A percentile compares a stretch with the other conserved stretches of the same genome.
Conservation (phyloP, 176 grass and related monocot species). For the Thinopyrum elongatum region DNA sequence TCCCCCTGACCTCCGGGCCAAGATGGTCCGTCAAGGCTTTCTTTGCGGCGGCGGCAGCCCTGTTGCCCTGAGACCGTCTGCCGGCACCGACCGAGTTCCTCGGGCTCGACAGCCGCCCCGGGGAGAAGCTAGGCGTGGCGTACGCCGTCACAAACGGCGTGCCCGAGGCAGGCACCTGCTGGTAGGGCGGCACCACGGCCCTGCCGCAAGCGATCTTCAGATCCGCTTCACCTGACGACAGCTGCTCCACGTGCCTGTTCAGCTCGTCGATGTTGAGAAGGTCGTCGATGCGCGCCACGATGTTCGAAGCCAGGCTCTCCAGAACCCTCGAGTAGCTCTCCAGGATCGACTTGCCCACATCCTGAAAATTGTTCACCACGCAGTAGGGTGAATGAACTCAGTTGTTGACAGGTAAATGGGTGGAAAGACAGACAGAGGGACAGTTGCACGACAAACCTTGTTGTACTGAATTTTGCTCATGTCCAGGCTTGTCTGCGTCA, state of each 20-base stretch:
- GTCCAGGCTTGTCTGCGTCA: constrained; percentile 90
- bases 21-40: constrained; percentile 60
- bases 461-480: constrained; percentile 97
- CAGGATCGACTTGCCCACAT: constrained; percentile 82
- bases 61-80: constrained; percentile 41
- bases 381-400: background rate
- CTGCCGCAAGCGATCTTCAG: constrained; percentile 56
- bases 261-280: constrained; percentile 73
- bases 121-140: constrained; percentile 75
- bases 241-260: constrained; percentile 59
- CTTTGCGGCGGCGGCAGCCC: constrained; percentile 47
- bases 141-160: constrained; percentile 69
- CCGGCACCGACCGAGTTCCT: constrained; percentile 41
- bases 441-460: constrained; percentile 46
- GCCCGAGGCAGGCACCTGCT: constrained; percentile 76
- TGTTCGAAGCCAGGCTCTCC: constrained; percentile 90
- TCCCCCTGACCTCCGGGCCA: constrained; percentile 43
- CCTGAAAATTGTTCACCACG: constrained; percentile 41
- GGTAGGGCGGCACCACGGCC: constrained; percentile 40
- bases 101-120: constrained; percentile 46
- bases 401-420: background rate
- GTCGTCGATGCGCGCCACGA: constrained; percentile 81
- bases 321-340: constrained; percentile 97
- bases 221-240: constrained; percentile 24
- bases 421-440: background rate